Evolutionary conservation across 805 yeast species (phyloP).

Genomic region (Myxozyma melibiosi): DNA sequence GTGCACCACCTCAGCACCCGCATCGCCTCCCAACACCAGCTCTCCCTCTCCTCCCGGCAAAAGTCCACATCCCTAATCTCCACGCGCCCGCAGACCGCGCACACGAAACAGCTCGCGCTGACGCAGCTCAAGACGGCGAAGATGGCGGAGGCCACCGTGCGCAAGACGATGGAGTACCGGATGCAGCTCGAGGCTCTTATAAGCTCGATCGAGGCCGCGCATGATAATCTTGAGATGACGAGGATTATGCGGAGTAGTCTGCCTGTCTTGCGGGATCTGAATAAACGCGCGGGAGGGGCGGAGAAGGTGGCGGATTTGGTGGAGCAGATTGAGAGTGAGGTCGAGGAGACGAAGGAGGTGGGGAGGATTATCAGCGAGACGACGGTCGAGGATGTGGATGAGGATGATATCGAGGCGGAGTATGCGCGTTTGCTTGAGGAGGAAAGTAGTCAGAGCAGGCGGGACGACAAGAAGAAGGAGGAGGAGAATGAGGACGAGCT

Average conservation of each 20-base stretch:
- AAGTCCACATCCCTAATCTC: conserved; percentile 10
- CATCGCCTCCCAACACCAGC: conserved; percentile 4
- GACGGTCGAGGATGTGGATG: conserved; percentile 39
- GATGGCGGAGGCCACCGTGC: conserved; percentile 11
- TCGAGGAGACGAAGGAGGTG: conserved; percentile 46
- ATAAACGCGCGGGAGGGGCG: conserved; percentile 48
- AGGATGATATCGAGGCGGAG: conserved; percentile 47
- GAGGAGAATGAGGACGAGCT: conserved; percentile 9
- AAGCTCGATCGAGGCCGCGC: conserved; percentile 19
- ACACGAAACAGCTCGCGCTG: conserved; percentile 12
- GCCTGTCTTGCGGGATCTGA: conserved; percentile 51
- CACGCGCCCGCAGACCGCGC: conserved; percentile 12
- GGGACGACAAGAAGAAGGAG: not conserved
- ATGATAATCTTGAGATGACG: conserved; percentile 20
- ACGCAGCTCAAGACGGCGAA: conserved; percentile 14
- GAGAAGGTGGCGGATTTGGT: conserved; percentile 49
- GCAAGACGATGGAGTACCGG: conserved; percentile 3
- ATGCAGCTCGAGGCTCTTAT: conserved; percentile 21
- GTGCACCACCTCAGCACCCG: conserved; percentile 2
- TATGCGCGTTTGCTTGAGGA: conserved; percentile 43
- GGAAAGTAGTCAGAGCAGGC: conserved; percentile 26
- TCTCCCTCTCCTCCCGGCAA: conserved; percentile 5
- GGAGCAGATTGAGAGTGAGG: conserved; percentile 47
- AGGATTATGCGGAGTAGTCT: conserved; percentile 46
- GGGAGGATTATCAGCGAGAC: conserved; percentile 42